Percentiles rank a stretch among this genome's conserved stretches.
Conservation (phyloP, 2,329 filamentous ascomycete species). For the Hymenoscyphus infarciens region DNA sequence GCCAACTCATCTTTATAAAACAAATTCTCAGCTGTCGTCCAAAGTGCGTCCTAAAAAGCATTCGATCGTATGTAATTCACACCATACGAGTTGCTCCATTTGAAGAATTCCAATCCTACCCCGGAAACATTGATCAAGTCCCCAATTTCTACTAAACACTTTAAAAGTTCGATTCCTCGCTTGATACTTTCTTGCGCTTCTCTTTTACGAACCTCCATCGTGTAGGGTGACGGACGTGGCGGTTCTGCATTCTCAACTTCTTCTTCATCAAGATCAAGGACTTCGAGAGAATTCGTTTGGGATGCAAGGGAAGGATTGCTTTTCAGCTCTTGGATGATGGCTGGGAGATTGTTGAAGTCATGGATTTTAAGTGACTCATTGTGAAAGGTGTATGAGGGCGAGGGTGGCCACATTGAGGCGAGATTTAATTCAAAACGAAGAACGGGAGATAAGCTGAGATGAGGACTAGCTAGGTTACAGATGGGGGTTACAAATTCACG, state of each 20-base stretch:
- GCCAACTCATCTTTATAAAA: background rate
- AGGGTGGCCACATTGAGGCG: background rate
- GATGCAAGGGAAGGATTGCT: background rate
- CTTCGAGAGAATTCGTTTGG: background rate
- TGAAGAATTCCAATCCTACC: background rate
- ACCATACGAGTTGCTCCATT: background rate
- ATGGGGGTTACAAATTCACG: background rate
- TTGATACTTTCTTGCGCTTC: background rate
- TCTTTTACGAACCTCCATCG: background rate
- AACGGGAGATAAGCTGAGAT: background rate
- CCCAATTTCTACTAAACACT: background rate
- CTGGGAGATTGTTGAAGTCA: background rate
- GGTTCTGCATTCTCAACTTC: background rate
- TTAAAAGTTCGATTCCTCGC: background rate
- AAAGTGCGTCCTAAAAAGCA: background rate
- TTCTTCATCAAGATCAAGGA: background rate
- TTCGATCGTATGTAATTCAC: background rate
- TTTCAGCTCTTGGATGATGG: background rate
- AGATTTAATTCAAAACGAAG: background rate
- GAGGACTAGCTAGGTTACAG: too few species aligned
- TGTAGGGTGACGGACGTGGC: background rate
- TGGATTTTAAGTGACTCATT: background rate
- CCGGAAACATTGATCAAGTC: background rate
- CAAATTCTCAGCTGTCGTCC: background rate
- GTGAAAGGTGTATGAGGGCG: background rate